phyloP scores from a whole-genome alignment of 768 basidiomycete genomes.

The Leccinum subgranulosum region DNA sequence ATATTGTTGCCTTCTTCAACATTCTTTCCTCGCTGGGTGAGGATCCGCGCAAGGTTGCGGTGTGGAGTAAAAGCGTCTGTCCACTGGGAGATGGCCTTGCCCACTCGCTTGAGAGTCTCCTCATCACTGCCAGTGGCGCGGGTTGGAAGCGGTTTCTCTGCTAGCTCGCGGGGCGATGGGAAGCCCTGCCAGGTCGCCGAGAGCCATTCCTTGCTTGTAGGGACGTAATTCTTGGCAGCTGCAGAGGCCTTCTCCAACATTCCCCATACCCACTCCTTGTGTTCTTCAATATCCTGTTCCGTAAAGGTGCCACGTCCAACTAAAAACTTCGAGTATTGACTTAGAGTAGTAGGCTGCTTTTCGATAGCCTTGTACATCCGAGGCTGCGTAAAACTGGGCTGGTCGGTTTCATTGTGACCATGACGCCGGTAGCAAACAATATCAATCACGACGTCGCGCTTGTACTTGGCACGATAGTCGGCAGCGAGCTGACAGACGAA shows the following conservation, averaged over 20 bases:
- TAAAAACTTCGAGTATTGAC: constrained; percentile 89
- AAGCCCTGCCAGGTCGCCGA: constrained; percentile 98
- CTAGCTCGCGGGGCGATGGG: constrained; percentile 94
- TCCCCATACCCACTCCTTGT: constrained; percentile 99
- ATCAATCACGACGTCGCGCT: constrained; percentile 98
- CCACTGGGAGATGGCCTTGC: constrained; percentile 82
- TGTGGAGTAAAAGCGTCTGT: constrained; percentile 86
- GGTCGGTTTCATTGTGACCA: constrained; percentile 99
- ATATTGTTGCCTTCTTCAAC: constrained; percentile 90
- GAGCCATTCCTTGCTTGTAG: constrained; percentile 94
- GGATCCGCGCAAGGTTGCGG: constrained; percentile 91
- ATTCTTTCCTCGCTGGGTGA: constrained; percentile 81
- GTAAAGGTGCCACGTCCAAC: constrained; percentile 92
- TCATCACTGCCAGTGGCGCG: constrained; percentile 80
- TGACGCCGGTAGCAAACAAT: constrained; percentile 98
- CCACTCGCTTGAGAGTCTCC: constrained; percentile 76
- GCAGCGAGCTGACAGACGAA: constrained; percentile 98
- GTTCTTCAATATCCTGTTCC: constrained; percentile 94
- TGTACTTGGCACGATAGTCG: constrained; percentile 97
- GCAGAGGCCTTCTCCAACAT: constrained; percentile 96
- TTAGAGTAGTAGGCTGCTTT: constrained; percentile 88
- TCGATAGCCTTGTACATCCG: constrained; percentile 97
- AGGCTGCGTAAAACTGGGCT: constrained; percentile 98
- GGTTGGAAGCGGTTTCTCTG: constrained; percentile 88
- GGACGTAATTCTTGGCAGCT: constrained; percentile 94